These are phyloP conservation scores for Barbarea vulgaris DNA, from an alignment of 345 rosid genomes.

Conservation along the genomic window DNA sequence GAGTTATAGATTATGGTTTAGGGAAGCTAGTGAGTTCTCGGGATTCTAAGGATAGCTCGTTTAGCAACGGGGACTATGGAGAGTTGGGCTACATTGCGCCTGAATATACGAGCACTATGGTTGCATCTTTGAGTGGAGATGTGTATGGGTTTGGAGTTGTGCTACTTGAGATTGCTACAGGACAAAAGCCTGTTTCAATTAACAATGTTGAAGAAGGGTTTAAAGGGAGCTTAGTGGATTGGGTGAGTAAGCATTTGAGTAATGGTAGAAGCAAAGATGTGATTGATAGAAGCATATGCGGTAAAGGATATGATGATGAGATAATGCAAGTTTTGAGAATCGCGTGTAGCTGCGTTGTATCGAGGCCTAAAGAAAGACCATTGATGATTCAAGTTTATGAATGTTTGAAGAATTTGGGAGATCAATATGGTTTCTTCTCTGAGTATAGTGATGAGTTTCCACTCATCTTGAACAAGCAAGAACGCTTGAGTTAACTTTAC, in stretches of 20 bases:
- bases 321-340: constrained; percentile 41
- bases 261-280: constrained; percentile 42
- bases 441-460: constrained; percentile 50
- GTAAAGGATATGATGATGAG: constrained; percentile 50
- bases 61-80: constrained; percentile 47
- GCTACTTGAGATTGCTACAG: constrained; percentile 53
- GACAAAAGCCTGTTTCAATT: constrained; percentile 49
- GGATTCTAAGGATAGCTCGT: constrained; percentile 52
- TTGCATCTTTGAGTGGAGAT: constrained; percentile 58
- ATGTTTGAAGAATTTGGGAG: constrained; percentile 48
- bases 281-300: constrained; percentile 43
- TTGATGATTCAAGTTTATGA: constrained; percentile 49
- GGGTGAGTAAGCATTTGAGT: constrained; percentile 47
- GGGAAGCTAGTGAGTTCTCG: constrained; percentile 47
- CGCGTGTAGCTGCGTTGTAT: constrained; percentile 49
- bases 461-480: constrained; percentile 41
- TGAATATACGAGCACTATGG: constrained; percentile 54
- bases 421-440: constrained; percentile 39
- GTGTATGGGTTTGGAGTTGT: constrained; percentile 63
- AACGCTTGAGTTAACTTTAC: constrained; percentile 25
- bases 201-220: constrained; percentile 50
- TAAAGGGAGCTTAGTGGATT: constrained; percentile 62
- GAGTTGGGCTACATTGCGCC: constrained; percentile 56
- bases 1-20: constrained; percentile 57
- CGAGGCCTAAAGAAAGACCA: constrained; percentile 54